Percentiles rank a stretch among this genome's conserved stretches.
phyloP scores from a whole-genome alignment of 2,329 filamentous ascomycete genomes.

The Onygena corvina region DNA sequence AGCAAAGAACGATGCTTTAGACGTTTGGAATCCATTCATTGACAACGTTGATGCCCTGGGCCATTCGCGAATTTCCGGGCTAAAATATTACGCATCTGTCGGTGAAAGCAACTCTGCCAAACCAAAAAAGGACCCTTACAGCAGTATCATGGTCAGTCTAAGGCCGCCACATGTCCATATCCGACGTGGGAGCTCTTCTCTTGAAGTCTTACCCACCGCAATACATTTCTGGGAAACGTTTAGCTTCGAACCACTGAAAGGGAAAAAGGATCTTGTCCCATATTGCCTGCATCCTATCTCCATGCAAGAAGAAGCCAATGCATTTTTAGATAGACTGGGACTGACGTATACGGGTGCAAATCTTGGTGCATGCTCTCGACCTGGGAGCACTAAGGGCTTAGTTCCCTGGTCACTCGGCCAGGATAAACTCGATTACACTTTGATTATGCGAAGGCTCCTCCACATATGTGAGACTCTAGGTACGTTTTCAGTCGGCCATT shows the following conservation, averaged over 20 bases:
- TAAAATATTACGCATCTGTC: slow-evolving; percentile 28
- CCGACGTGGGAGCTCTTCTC: slow-evolving; percentile 40
- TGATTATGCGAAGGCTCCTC: slow-evolving; percentile 27
- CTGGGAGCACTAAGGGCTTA: slow-evolving; percentile 33
- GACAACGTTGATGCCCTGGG: slow-evolving; percentile 23
- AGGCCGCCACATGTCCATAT: slow-evolving; percentile 43
- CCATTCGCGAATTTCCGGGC: slow-evolving; percentile 25
- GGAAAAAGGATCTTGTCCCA: slow-evolving; percentile 45
- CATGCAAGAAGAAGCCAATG: slow-evolving; percentile 36
- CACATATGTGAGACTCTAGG: slow-evolving; percentile 28
- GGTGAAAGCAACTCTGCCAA: slow-evolving; percentile 10
- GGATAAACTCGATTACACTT: slow-evolving; percentile 22
- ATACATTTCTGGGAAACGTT: slow-evolving; percentile 51
- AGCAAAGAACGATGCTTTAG: slow-evolving; percentile 6
- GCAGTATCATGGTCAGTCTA: slow-evolving; percentile 33
- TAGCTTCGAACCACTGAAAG: slow-evolving; percentile 44
- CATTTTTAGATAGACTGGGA: slow-evolving; percentile 43
- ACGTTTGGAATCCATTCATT: slow-evolving; percentile 17
- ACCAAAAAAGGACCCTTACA: slow-evolving; percentile 15
- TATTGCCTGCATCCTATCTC: slow-evolving; percentile 46
- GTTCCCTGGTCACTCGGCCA: slow-evolving; percentile 26
- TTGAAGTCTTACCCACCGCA: slow-evolving; percentile 46
- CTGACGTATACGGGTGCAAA: slow-evolving; percentile 46
- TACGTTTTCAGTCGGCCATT: slow-evolving; percentile 19
- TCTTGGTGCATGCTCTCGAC: slow-evolving; percentile 41